A percentile compares a stretch with the other conserved stretches of the same genome.
These are phyloP conservation scores for Knoxia roxburghii DNA, from an alignment of 257 asterid species.

Conservation along the genomic window DNA sequence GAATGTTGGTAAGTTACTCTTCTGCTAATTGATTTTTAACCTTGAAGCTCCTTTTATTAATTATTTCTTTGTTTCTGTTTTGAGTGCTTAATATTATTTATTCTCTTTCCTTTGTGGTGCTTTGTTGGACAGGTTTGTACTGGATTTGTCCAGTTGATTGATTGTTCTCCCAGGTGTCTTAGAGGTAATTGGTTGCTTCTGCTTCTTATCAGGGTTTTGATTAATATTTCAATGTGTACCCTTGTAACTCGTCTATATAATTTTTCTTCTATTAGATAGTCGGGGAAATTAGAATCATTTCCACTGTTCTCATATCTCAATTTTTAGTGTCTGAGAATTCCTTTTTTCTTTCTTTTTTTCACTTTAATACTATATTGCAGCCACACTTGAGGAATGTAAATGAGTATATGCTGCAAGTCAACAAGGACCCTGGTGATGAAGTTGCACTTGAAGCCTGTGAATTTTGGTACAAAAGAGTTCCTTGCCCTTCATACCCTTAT, in stretches of 20 bases:
- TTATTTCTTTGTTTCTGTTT: neutral
- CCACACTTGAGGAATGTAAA: slow-evolving; percentile 81
- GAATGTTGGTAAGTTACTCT: slow-evolving; percentile 69
- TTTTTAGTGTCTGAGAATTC: neutral
- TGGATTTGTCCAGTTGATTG: slow-evolving; percentile 93
- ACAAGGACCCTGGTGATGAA: slow-evolving; percentile 85
- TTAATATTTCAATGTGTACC: neutral
- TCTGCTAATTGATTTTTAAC: slow-evolving; percentile 5
- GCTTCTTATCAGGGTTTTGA: neutral
- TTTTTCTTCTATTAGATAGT: slow-evolving; percentile 2
- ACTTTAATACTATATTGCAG: slow-evolving; percentile 43
- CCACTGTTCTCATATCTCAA: neutral
- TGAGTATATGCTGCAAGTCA: slow-evolving; percentile 83
- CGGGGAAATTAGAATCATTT: neutral
- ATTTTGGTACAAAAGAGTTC: slow-evolving; percentile 57
- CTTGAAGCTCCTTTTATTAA: neutral
- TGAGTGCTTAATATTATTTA: slow-evolving; percentile 13
- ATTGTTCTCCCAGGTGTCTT: slow-evolving; percentile 68
- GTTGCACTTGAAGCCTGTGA: slow-evolving; percentile 99
- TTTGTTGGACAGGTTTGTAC: slow-evolving; percentile 68
- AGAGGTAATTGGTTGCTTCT: slow-evolving; percentile 44
- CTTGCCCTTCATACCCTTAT: neutral
- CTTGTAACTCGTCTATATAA: neutral
- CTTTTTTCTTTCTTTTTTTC: slow-evolving; percentile 12
- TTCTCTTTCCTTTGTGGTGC: slow-evolving; percentile 17